Conservation (phyloP, 2,329 filamentous ascomycete species). For the Dactylellina parvicollis region DNA sequence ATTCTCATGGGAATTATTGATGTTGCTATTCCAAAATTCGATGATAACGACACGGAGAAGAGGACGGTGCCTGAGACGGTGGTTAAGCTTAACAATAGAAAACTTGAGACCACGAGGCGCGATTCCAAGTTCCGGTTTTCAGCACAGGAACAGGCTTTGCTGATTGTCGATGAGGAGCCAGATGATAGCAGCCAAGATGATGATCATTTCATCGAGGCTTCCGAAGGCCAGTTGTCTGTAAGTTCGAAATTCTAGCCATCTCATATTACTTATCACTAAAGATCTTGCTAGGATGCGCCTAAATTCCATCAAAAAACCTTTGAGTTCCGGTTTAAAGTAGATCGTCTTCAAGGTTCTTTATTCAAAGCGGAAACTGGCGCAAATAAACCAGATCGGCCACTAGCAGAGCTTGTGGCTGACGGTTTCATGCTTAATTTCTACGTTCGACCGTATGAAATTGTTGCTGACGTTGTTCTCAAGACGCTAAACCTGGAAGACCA, state of each 20-base stretch:
- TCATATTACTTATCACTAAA: not conserved
- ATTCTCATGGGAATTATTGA: conserved; percentile 95
- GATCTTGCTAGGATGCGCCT: conserved; percentile 59
- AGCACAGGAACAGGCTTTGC: conserved; percentile 76
- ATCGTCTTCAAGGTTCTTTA: conserved; percentile 89
- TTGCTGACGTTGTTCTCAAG: conserved; percentile 85
- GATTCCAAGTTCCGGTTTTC: conserved; percentile 76
- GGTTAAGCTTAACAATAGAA: not conserved
- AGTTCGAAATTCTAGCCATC: not conserved
- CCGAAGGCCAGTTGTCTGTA: conserved; percentile 64
- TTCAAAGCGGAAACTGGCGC: conserved; percentile 84
- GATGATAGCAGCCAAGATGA: conserved; percentile 63
- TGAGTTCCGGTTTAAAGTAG: conserved; percentile 95
- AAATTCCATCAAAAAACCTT: conserved; percentile 90
- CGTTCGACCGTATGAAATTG: conserved; percentile 89
- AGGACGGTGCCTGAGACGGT: conserved; percentile 23
- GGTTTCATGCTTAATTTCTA: conserved; percentile 88
- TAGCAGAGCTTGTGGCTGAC: conserved; percentile 92
- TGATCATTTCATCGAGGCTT: conserved; percentile 74
- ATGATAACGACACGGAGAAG: conserved; percentile 63
- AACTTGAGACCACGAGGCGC: conserved; percentile 1
- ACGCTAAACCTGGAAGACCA: conserved; percentile 93
- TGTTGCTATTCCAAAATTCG: conserved; percentile 88
- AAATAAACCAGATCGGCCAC: conserved; percentile 79
- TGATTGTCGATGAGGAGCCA: conserved; percentile 71